These are phyloP conservation scores for Trifolium pratense DNA, from an alignment of 306 rosid species.

Conservation along the genomic window DNA sequence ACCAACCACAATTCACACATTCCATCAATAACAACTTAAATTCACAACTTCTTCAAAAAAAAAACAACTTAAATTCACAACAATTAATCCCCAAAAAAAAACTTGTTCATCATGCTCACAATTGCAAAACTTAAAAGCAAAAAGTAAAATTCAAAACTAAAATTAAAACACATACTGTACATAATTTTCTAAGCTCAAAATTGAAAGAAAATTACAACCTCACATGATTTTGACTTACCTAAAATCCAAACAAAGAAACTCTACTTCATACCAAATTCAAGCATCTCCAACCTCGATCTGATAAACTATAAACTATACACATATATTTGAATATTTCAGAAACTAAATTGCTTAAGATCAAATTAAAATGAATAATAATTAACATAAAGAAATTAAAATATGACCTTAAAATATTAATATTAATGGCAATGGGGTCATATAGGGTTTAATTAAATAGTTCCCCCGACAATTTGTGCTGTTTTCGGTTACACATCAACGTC, in stretches of 20 bases:
- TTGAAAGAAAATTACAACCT: neutral
- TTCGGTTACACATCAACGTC: slow-evolving; percentile 32
- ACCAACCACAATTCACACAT: slow-evolving; percentile 6
- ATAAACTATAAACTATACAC: neutral
- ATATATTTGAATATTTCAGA: neutral
- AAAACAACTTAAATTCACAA: slow-evolving; percentile 28
- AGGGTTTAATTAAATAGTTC: slow-evolving; percentile 24
- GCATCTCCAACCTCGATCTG: slow-evolving; percentile 48
- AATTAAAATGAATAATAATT: slow-evolving; percentile 25
- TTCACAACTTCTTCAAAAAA: too few species aligned
- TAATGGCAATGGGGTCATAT: slow-evolving; percentile 43
- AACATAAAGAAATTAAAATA: neutral
- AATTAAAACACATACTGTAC: slow-evolving; percentile 32
- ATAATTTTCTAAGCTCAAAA: neutral
- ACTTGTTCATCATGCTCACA: slow-evolving; percentile 2
- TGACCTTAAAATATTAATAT: neutral
- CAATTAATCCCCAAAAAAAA: neutral
- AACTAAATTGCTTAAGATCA: slow-evolving; percentile 6
- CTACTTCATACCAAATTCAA: slow-evolving; percentile 18
- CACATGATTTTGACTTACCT: slow-evolving; percentile 1
- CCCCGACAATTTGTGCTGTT: slow-evolving; percentile 31
- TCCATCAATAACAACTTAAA: slow-evolving; percentile 10
- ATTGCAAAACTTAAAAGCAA: slow-evolving; percentile 16
- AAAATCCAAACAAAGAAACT: slow-evolving; percentile 31
- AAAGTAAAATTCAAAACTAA: slow-evolving; percentile 4